Percentiles rank a stretch among this genome's conserved stretches.
These are phyloP conservation scores for Bipolaris victoriae DNA, from an alignment of 2,329 filamentous ascomycete species.

Conservation along the genomic window DNA sequence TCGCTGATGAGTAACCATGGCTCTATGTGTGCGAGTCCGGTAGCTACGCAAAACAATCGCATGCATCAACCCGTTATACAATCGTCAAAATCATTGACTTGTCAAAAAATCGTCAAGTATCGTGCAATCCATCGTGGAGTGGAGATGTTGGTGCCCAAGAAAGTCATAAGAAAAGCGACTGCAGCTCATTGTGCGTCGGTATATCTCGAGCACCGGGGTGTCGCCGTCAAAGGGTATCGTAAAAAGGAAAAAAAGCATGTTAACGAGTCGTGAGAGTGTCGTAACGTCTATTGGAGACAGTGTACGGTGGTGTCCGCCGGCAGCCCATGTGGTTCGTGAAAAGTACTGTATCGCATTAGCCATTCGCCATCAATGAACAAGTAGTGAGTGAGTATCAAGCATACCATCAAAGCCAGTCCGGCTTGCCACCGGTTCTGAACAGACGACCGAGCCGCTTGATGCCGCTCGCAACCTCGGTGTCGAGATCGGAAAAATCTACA, in stretches of 20 bases:
- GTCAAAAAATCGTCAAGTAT: neutral
- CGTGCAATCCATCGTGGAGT: neutral
- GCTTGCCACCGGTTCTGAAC: neutral
- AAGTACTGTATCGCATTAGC: neutral
- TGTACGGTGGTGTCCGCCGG: neutral
- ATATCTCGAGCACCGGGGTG: neutral
- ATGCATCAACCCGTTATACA: neutral
- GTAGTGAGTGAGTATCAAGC: neutral
- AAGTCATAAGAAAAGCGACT: neutral
- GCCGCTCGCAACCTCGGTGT: slow-evolving; percentile 15
- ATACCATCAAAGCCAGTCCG: neutral
- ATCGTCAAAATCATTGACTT: neutral
- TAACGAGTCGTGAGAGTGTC: neutral
- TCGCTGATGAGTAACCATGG: neutral
- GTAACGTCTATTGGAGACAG: neutral
- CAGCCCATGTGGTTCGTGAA: neutral
- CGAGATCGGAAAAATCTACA: slow-evolving; percentile 15
- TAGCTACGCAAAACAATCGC: neutral
- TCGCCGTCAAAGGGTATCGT: neutral
- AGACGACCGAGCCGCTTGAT: slow-evolving; percentile 15
- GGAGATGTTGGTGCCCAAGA: neutral
- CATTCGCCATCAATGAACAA: neutral
- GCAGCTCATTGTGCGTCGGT: neutral
- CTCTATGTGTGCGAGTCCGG: neutral
- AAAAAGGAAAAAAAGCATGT: neutral